Conservation (phyloP, 2,329 filamentous ascomycete genomes). For the Myriosclerotinia scirpicola region DNA sequence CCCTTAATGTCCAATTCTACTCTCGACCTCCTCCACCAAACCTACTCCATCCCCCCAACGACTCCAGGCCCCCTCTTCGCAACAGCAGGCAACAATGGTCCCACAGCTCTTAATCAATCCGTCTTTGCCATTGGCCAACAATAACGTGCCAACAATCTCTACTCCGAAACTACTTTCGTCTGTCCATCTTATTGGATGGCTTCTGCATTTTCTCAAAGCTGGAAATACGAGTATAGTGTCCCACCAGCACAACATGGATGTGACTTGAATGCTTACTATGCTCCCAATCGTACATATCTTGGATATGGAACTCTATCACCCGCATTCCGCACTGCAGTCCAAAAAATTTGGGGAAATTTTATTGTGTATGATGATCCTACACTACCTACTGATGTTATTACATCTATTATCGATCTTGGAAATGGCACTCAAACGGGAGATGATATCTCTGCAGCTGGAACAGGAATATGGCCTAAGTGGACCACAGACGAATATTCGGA, state of each 20-base stretch:
- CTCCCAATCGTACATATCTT: constrained; percentile 28
- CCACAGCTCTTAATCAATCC: constrained; percentile 47
- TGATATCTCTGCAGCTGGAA: neutral
- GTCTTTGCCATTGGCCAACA: constrained; percentile 49
- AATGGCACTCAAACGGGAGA: constrained; percentile 5
- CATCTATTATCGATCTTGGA: neutral
- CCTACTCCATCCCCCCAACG: constrained; percentile 33
- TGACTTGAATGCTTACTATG: constrained; percentile 42
- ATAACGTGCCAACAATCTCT: constrained; percentile 45
- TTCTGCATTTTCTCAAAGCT: constrained; percentile 44
- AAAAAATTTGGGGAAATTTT: constrained; percentile 30
- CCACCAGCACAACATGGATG: constrained; percentile 42
- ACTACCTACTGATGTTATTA: neutral
- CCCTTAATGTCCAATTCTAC: constrained; percentile 45
- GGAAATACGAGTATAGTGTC: constrained; percentile 49
- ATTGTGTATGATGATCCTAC: constrained; percentile 20
- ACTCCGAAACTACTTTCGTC: constrained; percentile 50
- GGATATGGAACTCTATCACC: constrained; percentile 23
- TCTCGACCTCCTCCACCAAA: constrained; percentile 36
- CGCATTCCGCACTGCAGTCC: constrained; percentile 22
- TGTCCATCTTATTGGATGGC: constrained; percentile 55
- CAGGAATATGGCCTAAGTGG: constrained; percentile 9
- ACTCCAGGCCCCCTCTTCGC: constrained; percentile 34
- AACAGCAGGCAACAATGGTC: constrained; percentile 41
- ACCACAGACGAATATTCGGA: neutral